Evolutionary conservation across 2,329 filamentous ascomycete genomes (phyloP).

Genomic region (Gyromitra esculenta): DNA sequence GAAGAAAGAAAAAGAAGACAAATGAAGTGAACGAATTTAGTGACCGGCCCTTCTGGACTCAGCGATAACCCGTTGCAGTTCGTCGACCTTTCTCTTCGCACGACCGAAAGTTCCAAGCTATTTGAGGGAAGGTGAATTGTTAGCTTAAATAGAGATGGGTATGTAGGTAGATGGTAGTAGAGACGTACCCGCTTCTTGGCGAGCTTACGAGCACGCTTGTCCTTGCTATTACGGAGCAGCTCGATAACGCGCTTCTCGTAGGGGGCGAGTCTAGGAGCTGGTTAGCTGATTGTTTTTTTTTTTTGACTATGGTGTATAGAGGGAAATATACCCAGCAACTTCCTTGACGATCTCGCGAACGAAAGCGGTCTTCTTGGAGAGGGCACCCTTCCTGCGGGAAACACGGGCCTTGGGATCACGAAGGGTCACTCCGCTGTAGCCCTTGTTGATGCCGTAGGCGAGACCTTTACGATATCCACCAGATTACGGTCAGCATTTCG

Average conservation of each 20-base stretch:
- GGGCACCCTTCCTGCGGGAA: conserved; percentile 89
- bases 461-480: conserved; percentile 54
- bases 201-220: conserved; percentile 98
- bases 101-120: conserved; percentile 98
- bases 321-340: conserved; percentile 79
- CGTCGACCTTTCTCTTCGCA: conserved; percentile 99
- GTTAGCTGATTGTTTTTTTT: conserved; percentile 12
- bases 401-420: conserved; percentile 81
- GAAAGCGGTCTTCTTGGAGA: conserved; percentile 96
- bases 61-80: conserved; percentile 97
- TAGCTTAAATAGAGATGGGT: conserved; percentile 7
- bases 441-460: conserved; percentile 57
- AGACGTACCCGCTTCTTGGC: conserved; percentile 93
- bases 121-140: conserved; percentile 56
- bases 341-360: conserved; percentile 98
- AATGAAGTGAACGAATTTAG: conserved; percentile 63
- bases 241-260: conserved; percentile 99
- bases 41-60: conserved; percentile 85
- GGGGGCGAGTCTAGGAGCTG: conserved; percentile 74
- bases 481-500: conserved; percentile 20
- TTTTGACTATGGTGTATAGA: conserved; percentile 1
- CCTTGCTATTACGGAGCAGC: conserved; percentile 98
- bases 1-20: conserved; percentile 36
- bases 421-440: conserved; percentile 78
- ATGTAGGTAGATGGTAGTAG: background rate